Evolutionary conservation across 75 land plant species (phyloP), one percentile per base, ranked within the genome.

Genomic region (Selaginella moellendorffii): DNA sequence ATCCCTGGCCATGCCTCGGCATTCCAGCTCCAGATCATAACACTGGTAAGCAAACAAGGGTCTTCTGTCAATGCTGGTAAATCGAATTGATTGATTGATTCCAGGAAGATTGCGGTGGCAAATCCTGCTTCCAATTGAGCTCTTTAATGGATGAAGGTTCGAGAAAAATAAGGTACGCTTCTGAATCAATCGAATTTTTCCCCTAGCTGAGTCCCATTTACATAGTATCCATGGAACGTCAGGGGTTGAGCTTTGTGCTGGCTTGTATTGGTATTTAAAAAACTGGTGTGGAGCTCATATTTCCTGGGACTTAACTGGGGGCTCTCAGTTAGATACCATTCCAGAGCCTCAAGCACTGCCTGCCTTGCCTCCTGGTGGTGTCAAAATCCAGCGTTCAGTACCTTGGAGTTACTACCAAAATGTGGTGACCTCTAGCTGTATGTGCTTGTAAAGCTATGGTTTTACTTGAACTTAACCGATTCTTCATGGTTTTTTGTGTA

Each of bases 341-440:
- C 87, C 90, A 24, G 63, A 68, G 30, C 81, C 79, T 52, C 86
- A 89, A 29, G 75, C 75, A 14, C 71, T 90, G 53, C 96, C 90
- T 36, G 78, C 2, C 66, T 78, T 90, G 1, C 67, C 68, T 54
- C 68, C 65, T 63, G 76, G 54, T 0, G 87, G 90, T 5, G 72
- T 83, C 22, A 70, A 54, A 65, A 64, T 90, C 56, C 74, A 65
- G 20, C 86, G 96, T 20, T 77, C 87, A 53, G 82, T 86, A 26
- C 87, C 86, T 52, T 90, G 90, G 96, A 90, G 69, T 63, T 90
- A 90, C 69, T 90, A 90, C 60, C 90, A 86, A 73, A 90, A 90
- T 77, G 96, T 86, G 56, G 96, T 90, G 30, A 90, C 96, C 25
- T 83, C 87, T 18, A 90, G 96, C 73, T 90, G 96, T 90, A 73